Percentiles rank a stretch among this genome's conserved stretches.
These are phyloP conservation scores for Candida freyschussii DNA, from an alignment of 1,139 yeast species.

Conservation along the genomic window DNA sequence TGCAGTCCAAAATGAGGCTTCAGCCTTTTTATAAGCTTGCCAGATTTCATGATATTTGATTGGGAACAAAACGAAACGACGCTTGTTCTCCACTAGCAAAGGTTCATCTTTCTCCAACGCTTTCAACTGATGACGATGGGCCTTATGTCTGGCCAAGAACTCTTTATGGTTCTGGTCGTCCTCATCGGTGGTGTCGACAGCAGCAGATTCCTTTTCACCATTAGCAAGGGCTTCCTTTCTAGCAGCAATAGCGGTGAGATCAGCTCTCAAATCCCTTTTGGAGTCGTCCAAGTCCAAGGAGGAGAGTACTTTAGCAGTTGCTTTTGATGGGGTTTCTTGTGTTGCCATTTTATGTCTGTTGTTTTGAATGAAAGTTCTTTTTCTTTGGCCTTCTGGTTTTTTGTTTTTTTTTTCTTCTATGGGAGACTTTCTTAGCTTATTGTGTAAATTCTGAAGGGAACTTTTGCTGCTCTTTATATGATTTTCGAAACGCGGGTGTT, in stretches of 20 bases:
- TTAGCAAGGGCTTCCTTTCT: slow-evolving; percentile 19
- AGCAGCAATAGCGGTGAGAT: slow-evolving; percentile 24
- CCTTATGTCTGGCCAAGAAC: slow-evolving; percentile 56
- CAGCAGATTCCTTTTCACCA: slow-evolving; percentile 4
- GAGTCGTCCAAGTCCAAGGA: slow-evolving; percentile 21
- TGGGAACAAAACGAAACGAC: slow-evolving; percentile 93
- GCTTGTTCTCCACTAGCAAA: slow-evolving; percentile 75
- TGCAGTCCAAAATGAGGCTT: slow-evolving; percentile 99
- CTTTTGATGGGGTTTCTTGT: slow-evolving; percentile 28
- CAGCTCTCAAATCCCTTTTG: slow-evolving; percentile 24
- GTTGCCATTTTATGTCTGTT: slow-evolving; percentile 18
- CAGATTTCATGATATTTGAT: slow-evolving; percentile 96
- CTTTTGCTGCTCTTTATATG: too few relatives aligned
- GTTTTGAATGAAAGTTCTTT: too few relatives aligned
- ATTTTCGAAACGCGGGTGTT: too few relatives aligned
- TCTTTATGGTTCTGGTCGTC: slow-evolving; percentile 36
- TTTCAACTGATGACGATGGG: slow-evolving; percentile 68
- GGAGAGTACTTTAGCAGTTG: slow-evolving; percentile 23
- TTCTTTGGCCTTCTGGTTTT: too few relatives aligned
- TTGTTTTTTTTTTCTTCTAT: too few relatives aligned
- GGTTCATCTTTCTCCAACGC: slow-evolving; percentile 87
- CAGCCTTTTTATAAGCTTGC: slow-evolving; percentile 99
- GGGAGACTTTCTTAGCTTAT: too few relatives aligned
- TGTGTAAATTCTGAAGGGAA: too few relatives aligned
- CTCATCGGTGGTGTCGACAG: slow-evolving; percentile 7